Base-by-base conservation (phyloP, 2,329 filamentous ascomycete genomes). In the Endocalyx cinctus region DNA sequence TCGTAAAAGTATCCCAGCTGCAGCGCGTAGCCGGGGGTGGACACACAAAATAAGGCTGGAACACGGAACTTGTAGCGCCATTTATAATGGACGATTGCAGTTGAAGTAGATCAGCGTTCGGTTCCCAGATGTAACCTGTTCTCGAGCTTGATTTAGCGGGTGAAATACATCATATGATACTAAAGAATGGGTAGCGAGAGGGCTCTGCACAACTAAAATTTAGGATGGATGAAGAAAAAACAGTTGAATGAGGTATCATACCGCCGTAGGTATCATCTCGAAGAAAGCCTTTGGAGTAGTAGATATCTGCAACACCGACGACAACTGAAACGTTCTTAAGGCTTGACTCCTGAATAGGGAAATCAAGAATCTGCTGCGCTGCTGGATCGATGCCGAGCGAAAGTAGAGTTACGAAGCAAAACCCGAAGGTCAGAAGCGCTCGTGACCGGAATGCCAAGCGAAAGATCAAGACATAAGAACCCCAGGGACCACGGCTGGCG, bases 401-500 rank as follows among this genome's bases (percentile, higher is more conserved):
- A 12, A 48, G 18, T 25, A 51, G 37, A 1, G 39, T 51, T 4
- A 48, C 25, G 7, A 47, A 16, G 2, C 42, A 34, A 10, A 48
- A 37, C 0, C 29, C 39, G 6, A 37, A 35, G 1, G 33, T 33
- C 4, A 42, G 17, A 3, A 41, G 10, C 2, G 36, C 25, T n/a
- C 31, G 27, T 10, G 26, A 20, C 2, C 34, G 37, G 16, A 25
- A 33, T 4, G 26, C 31, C 6, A 46, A 17, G 10, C 13, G 31
- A 7, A 32, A 34, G 12, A 46, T 14, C 5, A 51, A 27, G 2
- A 39, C 10, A 2, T 38, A 25, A 12, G 47, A 43, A 1, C 47
- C 44, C 42, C 46, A 48, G 2, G 48, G 51, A 5, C 48, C 48
- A 16, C 44, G 37, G 25, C 46, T 51, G 4, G 46, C 51, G 12